Base-by-base conservation (phyloP, 495 filamentous ascomycete genomes). In the Achaetomiella virescens region DNA sequence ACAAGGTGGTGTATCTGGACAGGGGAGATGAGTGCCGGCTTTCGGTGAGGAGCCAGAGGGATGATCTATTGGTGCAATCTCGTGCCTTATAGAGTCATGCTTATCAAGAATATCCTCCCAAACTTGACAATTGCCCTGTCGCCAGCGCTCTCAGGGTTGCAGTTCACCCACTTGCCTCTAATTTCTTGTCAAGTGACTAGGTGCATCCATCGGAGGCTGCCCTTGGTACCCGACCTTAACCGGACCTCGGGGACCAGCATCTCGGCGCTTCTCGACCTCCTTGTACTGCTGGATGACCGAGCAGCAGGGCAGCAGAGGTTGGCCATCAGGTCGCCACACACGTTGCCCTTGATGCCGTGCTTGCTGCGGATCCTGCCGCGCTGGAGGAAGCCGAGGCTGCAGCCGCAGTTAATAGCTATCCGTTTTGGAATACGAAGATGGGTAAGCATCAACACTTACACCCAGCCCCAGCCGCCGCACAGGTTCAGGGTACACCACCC, bases 1-100 rank as follows among this genome's bases (percentile, higher is more conserved):
- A 78, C 3, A 71, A 73, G 53, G 81, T 87, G 6, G 78, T 88
- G 8, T 81, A 84, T 72, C 61, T 87, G 58, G 83, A 85, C 59
- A 70, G 81, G 9, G 77, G 74, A 44, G 85, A 88, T 40, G 58
- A 75, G 60, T 88, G 78, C 66, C 54, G 63, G 36, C 86, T 87
- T 57, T 63, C 63, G n/a, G 81, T 84, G 2, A 36, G 41, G n/a
- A n/a, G 27, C 43, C 29, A 21, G 42, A 2, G 14, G 36, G 36
- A 40, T 48, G n/a, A n/a, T n/a, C n/a, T n/a, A n/a, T n/a, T n/a
- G n/a, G n/a, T n/a, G n/a, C n/a, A n/a, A n/a, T n/a, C n/a, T n/a
- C n/a, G n/a, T n/a, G n/a, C n/a, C n/a, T n/a, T n/a, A n/a, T n/a
- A n/a, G n/a, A n/a, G n/a, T n/a, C n/a, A n/a, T n/a, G n/a, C n/a